Evolutionary conservation across 2,329 filamentous ascomycete genomes (phyloP).

Genomic region (Zymoseptoria brevis): DNA sequence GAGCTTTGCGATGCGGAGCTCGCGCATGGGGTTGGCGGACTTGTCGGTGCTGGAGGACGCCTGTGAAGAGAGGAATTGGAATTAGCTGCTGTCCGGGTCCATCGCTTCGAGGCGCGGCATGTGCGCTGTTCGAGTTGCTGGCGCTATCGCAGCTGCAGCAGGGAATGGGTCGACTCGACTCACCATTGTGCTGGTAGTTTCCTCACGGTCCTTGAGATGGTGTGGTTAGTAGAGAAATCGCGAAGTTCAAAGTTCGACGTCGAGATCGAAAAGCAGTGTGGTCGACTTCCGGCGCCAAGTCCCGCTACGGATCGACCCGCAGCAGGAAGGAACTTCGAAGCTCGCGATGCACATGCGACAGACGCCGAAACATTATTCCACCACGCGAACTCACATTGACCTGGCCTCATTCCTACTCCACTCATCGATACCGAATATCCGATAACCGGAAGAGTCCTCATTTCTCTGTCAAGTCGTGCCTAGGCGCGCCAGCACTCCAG

Average conservation of each 20-base stretch:
- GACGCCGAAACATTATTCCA: neutral
- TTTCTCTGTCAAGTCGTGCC: slow-evolving; percentile 32
- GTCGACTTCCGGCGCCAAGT: slow-evolving; percentile 1
- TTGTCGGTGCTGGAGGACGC: slow-evolving; percentile 48
- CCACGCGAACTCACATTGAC: neutral
- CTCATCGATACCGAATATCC: neutral
- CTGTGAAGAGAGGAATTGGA: neutral
- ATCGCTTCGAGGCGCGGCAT: slow-evolving; percentile 3
- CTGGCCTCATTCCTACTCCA: neutral
- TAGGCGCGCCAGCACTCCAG: slow-evolving; percentile 28
- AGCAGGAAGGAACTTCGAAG: neutral
- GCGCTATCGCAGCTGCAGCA: neutral
- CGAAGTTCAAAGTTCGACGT: slow-evolving; percentile 9
- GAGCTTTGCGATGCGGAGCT: slow-evolving; percentile 98
- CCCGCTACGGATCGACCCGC: neutral
- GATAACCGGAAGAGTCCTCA: neutral
- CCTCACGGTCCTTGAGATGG: slow-evolving; percentile 20
- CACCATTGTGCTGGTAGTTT: slow-evolving; percentile 43
- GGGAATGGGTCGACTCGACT: slow-evolving; percentile 19
- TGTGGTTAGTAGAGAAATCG: slow-evolving; percentile 1
- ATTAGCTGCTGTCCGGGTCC: slow-evolving; percentile 8
- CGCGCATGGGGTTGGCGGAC: slow-evolving; percentile 96
- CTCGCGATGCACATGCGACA: neutral
- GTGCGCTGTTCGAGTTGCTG: neutral
- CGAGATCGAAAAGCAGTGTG: neutral